A percentile compares a stretch with the other conserved stretches of the same genome.
Conservation (phyloP, 208 protist species). For the Trypanosoma conorhini region DNA sequence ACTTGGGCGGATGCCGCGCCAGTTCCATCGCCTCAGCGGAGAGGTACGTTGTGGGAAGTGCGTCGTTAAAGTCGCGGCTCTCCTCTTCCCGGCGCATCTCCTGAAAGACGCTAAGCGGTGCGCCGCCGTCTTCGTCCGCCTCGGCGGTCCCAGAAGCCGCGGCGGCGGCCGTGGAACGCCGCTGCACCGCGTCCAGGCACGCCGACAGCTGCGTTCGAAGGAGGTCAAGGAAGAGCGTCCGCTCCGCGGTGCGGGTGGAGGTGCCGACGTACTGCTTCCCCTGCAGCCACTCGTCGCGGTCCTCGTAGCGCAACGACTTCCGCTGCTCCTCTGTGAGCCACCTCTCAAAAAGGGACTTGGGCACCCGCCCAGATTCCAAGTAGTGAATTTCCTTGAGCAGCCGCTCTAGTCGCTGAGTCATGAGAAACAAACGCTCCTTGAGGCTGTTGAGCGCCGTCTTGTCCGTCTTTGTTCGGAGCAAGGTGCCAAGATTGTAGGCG, state of each 20-base stretch:
- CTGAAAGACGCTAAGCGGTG: conserved; percentile 84
- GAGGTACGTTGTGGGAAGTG: conserved; percentile 71
- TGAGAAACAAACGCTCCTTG: conserved; percentile 70
- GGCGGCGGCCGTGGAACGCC: neutral
- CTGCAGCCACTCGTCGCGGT: conserved; percentile 81
- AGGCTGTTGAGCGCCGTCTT: conserved; percentile 72
- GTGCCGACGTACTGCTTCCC: conserved; percentile 67
- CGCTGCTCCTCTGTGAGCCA: conserved; percentile 87
- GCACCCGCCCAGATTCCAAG: conserved; percentile 79
- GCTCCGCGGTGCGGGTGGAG: conserved; percentile 15
- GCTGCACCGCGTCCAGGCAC: conserved; percentile 25
- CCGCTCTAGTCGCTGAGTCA: conserved; percentile 76
- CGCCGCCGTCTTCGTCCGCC: conserved; percentile 57
- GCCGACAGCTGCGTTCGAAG: conserved; percentile 46
- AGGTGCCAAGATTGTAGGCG: conserved; percentile 69
- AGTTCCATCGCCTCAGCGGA: conserved; percentile 71
- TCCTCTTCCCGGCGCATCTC: conserved; percentile 89
- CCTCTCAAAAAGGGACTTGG: conserved; percentile 77
- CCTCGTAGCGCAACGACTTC: conserved; percentile 68
- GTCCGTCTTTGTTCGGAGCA: conserved; percentile 61
- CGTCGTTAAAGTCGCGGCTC: conserved; percentile 62
- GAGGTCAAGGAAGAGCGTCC: conserved; percentile 43
- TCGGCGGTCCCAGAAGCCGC: too few relatives aligned
- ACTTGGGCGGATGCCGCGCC: conserved; percentile 48
- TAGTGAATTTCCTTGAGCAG: conserved; percentile 86